A percentile compares a stretch with the other conserved stretches of the same genome.
These are phyloP conservation scores for Raphidocelis subcapitata DNA, from an alignment of 139 green algal species.

Conservation along the genomic window DNA sequence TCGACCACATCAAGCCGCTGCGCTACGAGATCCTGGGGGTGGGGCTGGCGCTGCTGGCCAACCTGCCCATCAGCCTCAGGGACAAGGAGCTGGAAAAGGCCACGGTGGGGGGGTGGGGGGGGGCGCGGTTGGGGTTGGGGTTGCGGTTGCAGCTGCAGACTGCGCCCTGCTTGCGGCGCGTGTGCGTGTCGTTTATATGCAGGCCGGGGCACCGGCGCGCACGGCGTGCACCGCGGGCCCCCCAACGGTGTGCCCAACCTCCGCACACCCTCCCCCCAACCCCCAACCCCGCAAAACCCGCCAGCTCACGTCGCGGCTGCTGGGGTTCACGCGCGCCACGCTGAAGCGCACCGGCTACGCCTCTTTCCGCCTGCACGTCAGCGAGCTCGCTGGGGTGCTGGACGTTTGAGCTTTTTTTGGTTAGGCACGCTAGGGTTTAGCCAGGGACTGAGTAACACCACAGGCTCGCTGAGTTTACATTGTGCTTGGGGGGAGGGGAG, in stretches of 20 bases:
- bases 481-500: no score
- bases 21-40: conserved; percentile 20
- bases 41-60: conserved; percentile 10
- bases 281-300: no score
- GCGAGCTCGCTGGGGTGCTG: conserved; percentile 4
- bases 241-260: background rate
- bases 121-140: no score
- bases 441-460: no score
- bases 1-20: conserved; percentile 11
- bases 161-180: no score
- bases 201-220: no score
- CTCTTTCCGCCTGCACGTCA: background rate
- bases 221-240: no score
- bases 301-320: background rate
- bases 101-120: no score
- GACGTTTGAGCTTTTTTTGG: background rate
- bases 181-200: no score
- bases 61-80: conserved; percentile 19
- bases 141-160: no score
- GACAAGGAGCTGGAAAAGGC: conserved; percentile 12
- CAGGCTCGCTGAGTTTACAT: no score
- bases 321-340: conserved; percentile 7
- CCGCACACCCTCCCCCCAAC: background rate
- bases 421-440: no score
- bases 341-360: conserved; percentile 19